These are phyloP conservation scores for Saksenaea vasiformis DNA, from an alignment of 371 early-diverging fungal genomes.

Conservation along the genomic window DNA sequence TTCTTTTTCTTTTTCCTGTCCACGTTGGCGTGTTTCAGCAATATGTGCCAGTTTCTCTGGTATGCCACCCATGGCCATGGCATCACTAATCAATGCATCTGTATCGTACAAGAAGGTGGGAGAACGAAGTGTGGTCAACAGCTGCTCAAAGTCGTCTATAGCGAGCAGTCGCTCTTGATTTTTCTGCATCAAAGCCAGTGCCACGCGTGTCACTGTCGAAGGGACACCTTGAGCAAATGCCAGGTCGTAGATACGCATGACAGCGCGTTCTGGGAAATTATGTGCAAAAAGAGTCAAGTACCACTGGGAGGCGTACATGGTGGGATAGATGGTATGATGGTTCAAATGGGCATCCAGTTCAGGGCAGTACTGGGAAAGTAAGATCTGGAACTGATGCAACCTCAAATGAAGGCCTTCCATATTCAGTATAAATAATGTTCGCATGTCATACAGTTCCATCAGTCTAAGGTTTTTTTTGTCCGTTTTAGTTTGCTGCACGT, in stretches of 20 bases:
- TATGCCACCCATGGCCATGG: constrained; percentile 54
- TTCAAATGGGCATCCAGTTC: constrained; percentile 70
- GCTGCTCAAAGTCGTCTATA: constrained; percentile 72
- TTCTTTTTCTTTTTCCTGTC: constrained; percentile 49
- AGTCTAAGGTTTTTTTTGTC: constrained; percentile 40
- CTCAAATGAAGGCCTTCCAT: constrained; percentile 84
- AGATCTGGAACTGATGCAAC: constrained; percentile 80
- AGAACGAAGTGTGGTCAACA: constrained; percentile 72
- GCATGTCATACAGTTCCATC: constrained; percentile 85
- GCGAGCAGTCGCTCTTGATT: constrained; percentile 67
- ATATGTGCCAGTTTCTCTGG: constrained; percentile 66
- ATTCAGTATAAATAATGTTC: constrained; percentile 68
- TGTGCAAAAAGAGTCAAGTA: constrained; percentile 92
- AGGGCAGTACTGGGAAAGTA: constrained; percentile 80
- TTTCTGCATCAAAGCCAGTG: constrained; percentile 77
- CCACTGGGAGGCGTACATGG: constrained; percentile 92
- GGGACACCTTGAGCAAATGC: constrained; percentile 85
- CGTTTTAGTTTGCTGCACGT: background rate
- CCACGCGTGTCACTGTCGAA: constrained; percentile 77
- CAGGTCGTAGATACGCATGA: constrained; percentile 86
- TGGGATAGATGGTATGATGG: constrained; percentile 70
- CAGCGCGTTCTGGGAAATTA: constrained; percentile 77
- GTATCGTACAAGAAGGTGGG: constrained; percentile 65
- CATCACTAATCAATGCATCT: constrained; percentile 68
- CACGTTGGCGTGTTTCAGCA: constrained; percentile 55